Evolutionary conservation across 2,329 filamentous ascomycete genomes (phyloP), one percentile per base, ranked within the genome.

Genomic region (Fusarium cicatricum): DNA sequence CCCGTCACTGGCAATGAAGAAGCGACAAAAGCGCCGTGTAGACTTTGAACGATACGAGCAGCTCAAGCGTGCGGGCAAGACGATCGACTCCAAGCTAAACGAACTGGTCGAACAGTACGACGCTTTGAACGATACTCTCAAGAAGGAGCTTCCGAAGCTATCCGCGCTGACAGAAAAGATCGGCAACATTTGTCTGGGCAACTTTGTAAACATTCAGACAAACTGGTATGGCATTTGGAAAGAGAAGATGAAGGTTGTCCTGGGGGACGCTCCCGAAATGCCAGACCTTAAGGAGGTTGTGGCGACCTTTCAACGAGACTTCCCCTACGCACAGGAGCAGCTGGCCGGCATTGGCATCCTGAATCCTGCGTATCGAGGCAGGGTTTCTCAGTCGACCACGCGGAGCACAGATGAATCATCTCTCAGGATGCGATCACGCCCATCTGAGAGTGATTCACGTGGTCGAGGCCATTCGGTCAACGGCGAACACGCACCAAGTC

Each of bases 101-200:
- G 92, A 96, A 66, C 85, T 90, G 33, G 91, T 92, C 16, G 92
- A 97, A 69, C 90, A 96, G 71, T 99, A 97, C 73, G 85, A 91
- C 34, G 92, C 92, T 8, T 81, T 99, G 55, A 98, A 98, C 70
- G 91, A 97, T 60, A 92, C 94, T 1, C 81, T 98, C 55, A 97
- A 97, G 75, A 90, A 94, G 64, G 94, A 98, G 72, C 82, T 99
- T 40, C 94, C 94, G 2, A 88, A 88, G 71, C 82, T 99, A 14
- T 96, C 95, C 45, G 77, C 80, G 8, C 78, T 95, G 60, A 97
- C 94, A 1, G 91, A 91, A 58, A 90, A 88, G 67, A 80, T 97
- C 58, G 92, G 95, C 67, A 90, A 92, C 67, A 88, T 90, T 19
- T 94, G 91, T 67, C 81, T 97, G 37, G 85, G 84, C 52, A 92